A percentile compares a stretch with the other conserved stretches of the same genome.
Conservation (phyloP, 495 filamentous ascomycete species). For the Xylaria flabelliformis region DNA sequence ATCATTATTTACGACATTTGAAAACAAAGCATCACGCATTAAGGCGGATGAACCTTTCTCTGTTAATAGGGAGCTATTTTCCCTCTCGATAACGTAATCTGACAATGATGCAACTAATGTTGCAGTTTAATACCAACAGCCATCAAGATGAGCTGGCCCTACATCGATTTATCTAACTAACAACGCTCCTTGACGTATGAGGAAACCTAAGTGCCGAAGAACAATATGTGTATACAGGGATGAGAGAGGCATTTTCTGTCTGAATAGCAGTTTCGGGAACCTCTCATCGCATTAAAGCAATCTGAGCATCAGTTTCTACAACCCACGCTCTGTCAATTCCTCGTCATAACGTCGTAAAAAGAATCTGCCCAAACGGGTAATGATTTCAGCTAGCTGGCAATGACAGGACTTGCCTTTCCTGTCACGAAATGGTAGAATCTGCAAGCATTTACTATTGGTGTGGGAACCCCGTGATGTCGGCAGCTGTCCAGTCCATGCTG, state of each 20-base stretch:
- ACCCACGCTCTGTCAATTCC: slow-evolving; percentile 28
- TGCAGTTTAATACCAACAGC: background rate
- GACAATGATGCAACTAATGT: background rate
- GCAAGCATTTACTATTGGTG: slow-evolving; percentile 12
- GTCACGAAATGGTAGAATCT: slow-evolving; percentile 28
- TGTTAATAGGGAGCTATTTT: background rate
- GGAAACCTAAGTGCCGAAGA: slow-evolving; percentile 9
- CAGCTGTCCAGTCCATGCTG: slow-evolving; percentile 47
- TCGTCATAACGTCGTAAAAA: slow-evolving; percentile 40
- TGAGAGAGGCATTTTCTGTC: slow-evolving; percentile 23
- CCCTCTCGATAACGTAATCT: slow-evolving; percentile 12
- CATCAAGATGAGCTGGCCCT: background rate
- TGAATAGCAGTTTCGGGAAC: slow-evolving; percentile 12
- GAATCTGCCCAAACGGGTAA: slow-evolving; percentile 9
- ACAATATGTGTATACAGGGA: slow-evolving; percentile 33
- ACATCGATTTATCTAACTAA: slow-evolving; percentile 2
- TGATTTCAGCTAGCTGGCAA: background rate
- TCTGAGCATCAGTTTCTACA: slow-evolving; percentile 29
- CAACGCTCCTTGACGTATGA: slow-evolving; percentile 4
- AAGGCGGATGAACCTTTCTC: background rate
- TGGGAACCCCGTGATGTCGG: slow-evolving; percentile 43
- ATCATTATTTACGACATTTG: background rate
- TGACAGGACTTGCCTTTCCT: slow-evolving; percentile 1
- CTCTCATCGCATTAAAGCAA: slow-evolving; percentile 26
- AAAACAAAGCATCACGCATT: background rate